These are phyloP conservation scores for Ascochyta lentis DNA, from an alignment of 2,329 filamentous ascomycete genomes.

Conservation along the genomic window DNA sequence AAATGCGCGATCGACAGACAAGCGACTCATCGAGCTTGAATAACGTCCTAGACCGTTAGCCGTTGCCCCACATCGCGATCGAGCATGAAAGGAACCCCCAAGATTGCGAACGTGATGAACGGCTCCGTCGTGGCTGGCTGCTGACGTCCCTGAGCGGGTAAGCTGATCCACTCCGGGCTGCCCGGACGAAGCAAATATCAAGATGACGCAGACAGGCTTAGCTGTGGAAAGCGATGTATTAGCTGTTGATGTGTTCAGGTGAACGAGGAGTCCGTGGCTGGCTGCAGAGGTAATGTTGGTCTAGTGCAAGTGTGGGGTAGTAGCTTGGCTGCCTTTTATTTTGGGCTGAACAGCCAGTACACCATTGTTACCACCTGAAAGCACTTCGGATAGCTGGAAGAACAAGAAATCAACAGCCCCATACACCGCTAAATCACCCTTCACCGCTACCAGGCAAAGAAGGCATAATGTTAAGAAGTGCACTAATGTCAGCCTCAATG, in stretches of 20 bases:
- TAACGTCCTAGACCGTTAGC: background rate
- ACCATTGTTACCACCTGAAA: background rate
- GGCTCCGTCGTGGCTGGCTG: slow-evolving; percentile 1
- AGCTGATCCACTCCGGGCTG: background rate
- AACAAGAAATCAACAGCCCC: background rate
- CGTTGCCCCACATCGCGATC: background rate
- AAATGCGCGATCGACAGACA: background rate
- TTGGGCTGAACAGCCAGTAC: slow-evolving; percentile 4
- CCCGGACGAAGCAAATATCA: background rate
- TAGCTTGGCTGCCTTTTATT: background rate
- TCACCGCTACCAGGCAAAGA: background rate
- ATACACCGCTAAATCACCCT: background rate
- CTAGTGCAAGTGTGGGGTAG: background rate
- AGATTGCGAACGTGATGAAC: background rate
- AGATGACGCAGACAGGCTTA: background rate
- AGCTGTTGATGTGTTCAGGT: background rate
- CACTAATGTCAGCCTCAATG: slow-evolving; percentile 2
- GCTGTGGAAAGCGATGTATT: background rate
- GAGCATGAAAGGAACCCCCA: slow-evolving; percentile 3
- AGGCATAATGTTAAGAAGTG: background rate
- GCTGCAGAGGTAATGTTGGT: background rate
- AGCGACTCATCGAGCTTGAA: background rate
- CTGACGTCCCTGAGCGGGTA: background rate
- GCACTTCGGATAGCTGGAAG: background rate
- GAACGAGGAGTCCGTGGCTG: slow-evolving; percentile 1